Percentiles rank a stretch among this genome's conserved stretches.
Evolutionary conservation across 805 yeast genomes (phyloP).

Genomic region (Wickerhamiella musiphila): DNA sequence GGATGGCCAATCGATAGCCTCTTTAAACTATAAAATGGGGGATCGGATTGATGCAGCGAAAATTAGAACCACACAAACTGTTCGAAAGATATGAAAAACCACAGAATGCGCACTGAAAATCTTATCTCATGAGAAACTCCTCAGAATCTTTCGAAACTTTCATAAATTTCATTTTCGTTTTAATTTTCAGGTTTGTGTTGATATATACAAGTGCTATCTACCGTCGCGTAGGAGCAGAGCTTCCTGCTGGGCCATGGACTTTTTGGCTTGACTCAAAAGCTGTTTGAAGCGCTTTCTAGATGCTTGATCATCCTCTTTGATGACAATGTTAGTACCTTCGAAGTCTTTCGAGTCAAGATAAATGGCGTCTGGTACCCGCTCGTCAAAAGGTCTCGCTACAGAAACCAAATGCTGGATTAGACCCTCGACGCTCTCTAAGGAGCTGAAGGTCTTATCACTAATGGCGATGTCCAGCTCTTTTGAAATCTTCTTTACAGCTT

Average conservation of each 20-base stretch:
- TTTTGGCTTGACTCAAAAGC: constrained; percentile 30
- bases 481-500: constrained; percentile 32
- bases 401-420: constrained; percentile 25
- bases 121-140: no score
- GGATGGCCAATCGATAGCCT: no score
- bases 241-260: constrained; percentile 17
- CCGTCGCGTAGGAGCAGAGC: constrained; percentile 15
- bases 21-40: no score
- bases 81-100: no score
- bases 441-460: constrained; percentile 33
- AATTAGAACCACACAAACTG: no score
- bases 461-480: constrained; percentile 32
- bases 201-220: no score
- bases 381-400: constrained; percentile 33
- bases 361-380: constrained; percentile 61
- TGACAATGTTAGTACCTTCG: constrained; percentile 31
- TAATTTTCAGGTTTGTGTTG: no score
- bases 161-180: no score
- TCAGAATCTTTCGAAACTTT: no score
- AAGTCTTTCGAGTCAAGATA: constrained; percentile 40
- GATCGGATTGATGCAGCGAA: no score
- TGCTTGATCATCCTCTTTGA: constrained; percentile 31
- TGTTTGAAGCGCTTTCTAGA: constrained; percentile 30
- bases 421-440: constrained; percentile 24
- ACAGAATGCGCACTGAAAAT: no score